phyloP scores from a whole-genome alignment of 1,139 yeast species.

The Kurtzmaniella quercitrusa region DNA sequence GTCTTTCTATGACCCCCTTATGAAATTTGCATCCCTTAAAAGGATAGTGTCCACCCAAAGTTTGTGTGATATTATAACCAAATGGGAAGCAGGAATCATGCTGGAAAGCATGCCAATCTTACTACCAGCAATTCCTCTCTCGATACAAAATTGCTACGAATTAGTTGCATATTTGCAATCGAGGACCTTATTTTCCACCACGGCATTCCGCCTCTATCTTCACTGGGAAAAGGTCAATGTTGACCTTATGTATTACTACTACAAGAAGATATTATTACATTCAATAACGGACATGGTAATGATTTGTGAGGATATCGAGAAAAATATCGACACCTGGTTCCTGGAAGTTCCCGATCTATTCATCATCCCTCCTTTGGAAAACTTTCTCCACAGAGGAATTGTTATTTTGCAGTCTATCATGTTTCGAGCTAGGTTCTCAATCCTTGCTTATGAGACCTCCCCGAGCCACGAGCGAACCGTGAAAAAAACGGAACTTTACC shows the following conservation, averaged over 20 bases:
- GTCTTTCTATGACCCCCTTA: background rate
- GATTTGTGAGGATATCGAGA: background rate
- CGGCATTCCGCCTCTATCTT: background rate
- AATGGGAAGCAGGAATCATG: background rate
- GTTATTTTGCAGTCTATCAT: background rate
- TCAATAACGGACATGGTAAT: background rate
- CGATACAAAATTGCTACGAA: background rate
- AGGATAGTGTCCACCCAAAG: background rate
- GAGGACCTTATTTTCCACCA: background rate
- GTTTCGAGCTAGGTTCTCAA: background rate
- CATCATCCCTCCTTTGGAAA: background rate
- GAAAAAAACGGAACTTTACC: background rate
- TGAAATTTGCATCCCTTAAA: background rate
- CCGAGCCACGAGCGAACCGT: background rate
- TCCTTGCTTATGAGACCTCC: background rate
- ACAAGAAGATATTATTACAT: background rate
- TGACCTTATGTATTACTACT: background rate
- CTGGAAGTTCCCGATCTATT: background rate
- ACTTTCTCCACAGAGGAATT: background rate
- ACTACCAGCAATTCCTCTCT: background rate
- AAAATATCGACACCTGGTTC: background rate
- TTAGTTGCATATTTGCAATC: background rate
- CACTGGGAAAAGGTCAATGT: background rate
- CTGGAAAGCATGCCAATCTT: background rate
- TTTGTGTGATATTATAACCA: background rate